Base-by-base conservation (phyloP, 2,329 filamentous ascomycete genomes). In the Aschersonia sp. region DNA sequence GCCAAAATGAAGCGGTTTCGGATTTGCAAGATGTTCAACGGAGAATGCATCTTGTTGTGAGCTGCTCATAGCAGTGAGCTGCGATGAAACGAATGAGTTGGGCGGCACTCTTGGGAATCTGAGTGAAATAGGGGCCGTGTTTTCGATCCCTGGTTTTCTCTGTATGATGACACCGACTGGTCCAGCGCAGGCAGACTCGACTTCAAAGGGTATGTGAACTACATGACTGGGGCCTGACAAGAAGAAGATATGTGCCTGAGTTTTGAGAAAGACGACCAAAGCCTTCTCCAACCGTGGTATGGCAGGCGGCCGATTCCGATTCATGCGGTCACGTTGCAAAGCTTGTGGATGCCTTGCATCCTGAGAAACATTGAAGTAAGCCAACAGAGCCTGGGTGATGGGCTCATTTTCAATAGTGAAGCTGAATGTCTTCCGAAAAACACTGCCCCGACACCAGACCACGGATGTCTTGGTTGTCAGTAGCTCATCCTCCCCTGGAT, bases 181-280 rank as follows among this genome's bases (percentile, higher is more conserved):
- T 9, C 86, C 85, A 38, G 91, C 80, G 62, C 89, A 87, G 31
- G 86, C 89, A 47, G 80, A 80, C 60, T 95, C 88, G 42, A 96
- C 85, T 65, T 97, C 89, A 59, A 98, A 98, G 2, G 91, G 91
- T 59, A 98, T 79, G 61, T 95, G 88, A 45, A 97, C 75, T 50
- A 95, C 79, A 73, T 98, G 86, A 59, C 79, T 92, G 35, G 87
- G 82, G 28, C 91, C 91, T 2, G 85, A 79, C 40, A 97, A 75
- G 61, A 94, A 96, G 70, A 89, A 94, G 54, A 98, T 80, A 61
- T 97, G 91, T 29, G 87, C 89, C 60, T 97, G 91, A 0, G 87
- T 89, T 65, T 86, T 89, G 54, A 98, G 77, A 55, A 97, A 85
- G 45, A 98, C 85, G 5, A 97, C 87, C 51, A 98, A 68, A 4